These are phyloP conservation scores for Alternaria solani DNA, from an alignment of 2,329 filamentous ascomycete species.

Conservation along the genomic window DNA sequence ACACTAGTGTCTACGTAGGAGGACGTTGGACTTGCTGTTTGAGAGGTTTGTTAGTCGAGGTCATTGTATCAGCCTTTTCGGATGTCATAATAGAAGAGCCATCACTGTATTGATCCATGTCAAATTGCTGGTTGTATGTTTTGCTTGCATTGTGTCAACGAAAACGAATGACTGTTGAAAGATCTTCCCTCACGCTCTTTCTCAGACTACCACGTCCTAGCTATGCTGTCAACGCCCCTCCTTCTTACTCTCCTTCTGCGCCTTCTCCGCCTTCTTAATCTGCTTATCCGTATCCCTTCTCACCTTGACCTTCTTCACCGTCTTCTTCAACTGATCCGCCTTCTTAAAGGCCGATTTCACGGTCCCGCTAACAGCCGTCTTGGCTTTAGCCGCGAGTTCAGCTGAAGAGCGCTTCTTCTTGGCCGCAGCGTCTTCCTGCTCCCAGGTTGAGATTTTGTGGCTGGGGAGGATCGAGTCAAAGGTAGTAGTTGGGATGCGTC, in stretches of 20 bases:
- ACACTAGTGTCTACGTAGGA: not conserved
- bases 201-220: not conserved
- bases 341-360: not conserved
- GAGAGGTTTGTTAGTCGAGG: too few species aligned
- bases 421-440: not conserved
- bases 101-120: too few species aligned
- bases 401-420: not conserved
- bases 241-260: not conserved
- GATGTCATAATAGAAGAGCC: too few species aligned
- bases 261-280: not conserved
- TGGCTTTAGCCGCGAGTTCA: not conserved
- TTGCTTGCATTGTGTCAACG: too few species aligned
- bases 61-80: too few species aligned
- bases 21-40: too few species aligned
- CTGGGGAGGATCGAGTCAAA: not conserved
- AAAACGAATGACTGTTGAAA: too few species aligned
- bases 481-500: not conserved
- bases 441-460: not conserved
- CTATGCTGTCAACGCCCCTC: not conserved
- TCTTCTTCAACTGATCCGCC: not conserved
- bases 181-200: too few species aligned
- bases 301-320: not conserved
- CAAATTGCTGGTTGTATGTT: too few species aligned
- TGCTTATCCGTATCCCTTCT: not conserved
- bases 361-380: not conserved